phyloP scores from a whole-genome alignment of 2,329 filamentous ascomycete species.

The Phyllosticta capitalensis region DNA sequence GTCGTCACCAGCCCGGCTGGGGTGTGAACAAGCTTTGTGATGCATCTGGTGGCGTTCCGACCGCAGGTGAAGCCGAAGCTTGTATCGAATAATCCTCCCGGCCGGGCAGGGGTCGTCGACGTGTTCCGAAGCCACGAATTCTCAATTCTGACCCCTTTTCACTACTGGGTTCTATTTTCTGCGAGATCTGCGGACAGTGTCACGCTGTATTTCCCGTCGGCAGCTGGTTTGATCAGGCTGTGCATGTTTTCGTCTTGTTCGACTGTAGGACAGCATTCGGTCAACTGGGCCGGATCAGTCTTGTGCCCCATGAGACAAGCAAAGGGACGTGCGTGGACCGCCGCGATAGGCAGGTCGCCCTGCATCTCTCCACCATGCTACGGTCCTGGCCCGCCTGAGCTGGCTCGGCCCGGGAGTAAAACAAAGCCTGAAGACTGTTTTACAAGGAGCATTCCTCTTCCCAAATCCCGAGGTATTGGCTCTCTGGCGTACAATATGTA shows the following conservation, averaged over 20 bases:
- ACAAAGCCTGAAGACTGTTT: background rate
- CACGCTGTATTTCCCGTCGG: background rate
- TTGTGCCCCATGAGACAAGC: background rate
- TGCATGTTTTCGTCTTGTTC: background rate
- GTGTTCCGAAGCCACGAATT: background rate
- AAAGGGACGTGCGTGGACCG: background rate
- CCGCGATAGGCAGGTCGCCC: background rate
- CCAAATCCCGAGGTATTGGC: background rate
- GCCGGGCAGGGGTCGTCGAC: background rate
- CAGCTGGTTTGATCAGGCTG: no score
- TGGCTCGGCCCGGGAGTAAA: background rate
- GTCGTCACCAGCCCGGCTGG: background rate
- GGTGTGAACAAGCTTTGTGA: background rate
- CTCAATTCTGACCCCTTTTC: background rate
- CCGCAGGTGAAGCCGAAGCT: background rate
- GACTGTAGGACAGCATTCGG: background rate
- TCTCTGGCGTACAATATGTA: background rate
- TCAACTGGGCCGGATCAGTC: background rate
- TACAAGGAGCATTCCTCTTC: no score
- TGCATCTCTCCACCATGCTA: background rate
- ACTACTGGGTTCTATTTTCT: background rate
- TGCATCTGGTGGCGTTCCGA: background rate
- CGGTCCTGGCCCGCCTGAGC: background rate
- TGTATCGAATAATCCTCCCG: background rate
- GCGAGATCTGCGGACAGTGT: background rate